phyloP scores from a whole-genome alignment of 179 eudicot genomes.

The Silene coronaria region DNA sequence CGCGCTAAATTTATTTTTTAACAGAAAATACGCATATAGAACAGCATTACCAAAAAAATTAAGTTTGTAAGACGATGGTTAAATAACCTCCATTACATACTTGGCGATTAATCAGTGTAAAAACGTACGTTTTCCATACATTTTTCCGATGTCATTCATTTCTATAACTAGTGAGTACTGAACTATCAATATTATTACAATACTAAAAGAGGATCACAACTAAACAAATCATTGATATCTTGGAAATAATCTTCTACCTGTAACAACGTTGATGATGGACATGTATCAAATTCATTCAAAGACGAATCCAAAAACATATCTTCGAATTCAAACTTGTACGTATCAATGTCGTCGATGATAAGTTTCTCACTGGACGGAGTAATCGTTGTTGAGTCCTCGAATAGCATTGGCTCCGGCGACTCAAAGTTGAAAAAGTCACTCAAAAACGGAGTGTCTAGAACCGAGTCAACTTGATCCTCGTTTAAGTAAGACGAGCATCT shows the following conservation, averaged over 20 bases:
- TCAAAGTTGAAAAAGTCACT: constrained; percentile 50
- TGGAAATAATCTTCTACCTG: constrained; percentile 58
- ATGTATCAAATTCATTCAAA: constrained; percentile 19
- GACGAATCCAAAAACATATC: constrained; percentile 23
- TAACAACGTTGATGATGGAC: constrained; percentile 21
- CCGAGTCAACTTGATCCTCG: constrained; percentile 28
- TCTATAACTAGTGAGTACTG: no score
- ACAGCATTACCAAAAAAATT: no score
- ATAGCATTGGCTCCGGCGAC: constrained; percentile 38
- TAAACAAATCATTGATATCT: constrained; percentile 40
- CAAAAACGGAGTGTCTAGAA: constrained; percentile 34
- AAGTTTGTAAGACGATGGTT: no score
- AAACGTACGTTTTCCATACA: no score
- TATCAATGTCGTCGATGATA: background rate
- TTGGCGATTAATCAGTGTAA: no score
- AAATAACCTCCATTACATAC: no score
- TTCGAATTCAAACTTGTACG: constrained; percentile 2
- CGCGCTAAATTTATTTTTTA: no score
- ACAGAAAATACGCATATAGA: no score
- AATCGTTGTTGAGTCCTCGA: constrained; percentile 31
- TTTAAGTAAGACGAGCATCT: constrained; percentile 4
- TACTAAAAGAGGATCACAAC: constrained; percentile 39
- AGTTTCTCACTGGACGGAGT: background rate
- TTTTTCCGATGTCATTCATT: no score
- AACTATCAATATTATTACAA: constrained; percentile 18